These are phyloP conservation scores for Fusarium clavum DNA, from an alignment of 2,329 filamentous ascomycete species.

Conservation along the genomic window DNA sequence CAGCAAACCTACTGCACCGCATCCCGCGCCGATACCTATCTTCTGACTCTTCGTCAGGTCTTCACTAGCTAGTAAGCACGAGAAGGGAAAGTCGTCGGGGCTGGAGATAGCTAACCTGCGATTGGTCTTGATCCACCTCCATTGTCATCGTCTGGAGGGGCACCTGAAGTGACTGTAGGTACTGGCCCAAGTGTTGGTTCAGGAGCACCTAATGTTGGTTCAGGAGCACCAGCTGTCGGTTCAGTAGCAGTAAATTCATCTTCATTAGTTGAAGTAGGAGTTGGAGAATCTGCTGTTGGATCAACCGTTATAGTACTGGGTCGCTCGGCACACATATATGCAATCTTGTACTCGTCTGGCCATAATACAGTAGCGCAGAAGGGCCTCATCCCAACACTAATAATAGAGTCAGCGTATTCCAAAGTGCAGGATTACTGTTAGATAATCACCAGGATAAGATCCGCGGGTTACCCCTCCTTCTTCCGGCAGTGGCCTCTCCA, in stretches of 20 bases:
- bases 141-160: too few species aligned
- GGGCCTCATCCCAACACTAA: not conserved
- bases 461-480: fast-evolving
- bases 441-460: not conserved
- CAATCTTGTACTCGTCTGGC: not conserved
- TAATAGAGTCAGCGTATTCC: not conserved
- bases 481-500: not conserved
- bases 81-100: fast-evolving
- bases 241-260: too few species aligned
- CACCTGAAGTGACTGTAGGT: too few species aligned
- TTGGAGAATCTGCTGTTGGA: not conserved
- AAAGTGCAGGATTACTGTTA: fast-evolving
- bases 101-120: too few species aligned
- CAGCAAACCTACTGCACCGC: not conserved
- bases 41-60: not conserved
- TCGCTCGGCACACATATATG: not conserved
- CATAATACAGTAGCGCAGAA: not conserved
- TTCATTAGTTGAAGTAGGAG: too few species aligned
- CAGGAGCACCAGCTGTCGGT: too few species aligned
- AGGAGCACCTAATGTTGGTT: too few species aligned
- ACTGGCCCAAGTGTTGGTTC: too few species aligned
- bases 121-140: too few species aligned
- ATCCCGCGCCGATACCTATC: not conserved
- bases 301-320: not conserved
- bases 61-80: fast-evolving